Conservation (phyloP, 768 basidiomycete species). For the Dentipellis sp. region DNA sequence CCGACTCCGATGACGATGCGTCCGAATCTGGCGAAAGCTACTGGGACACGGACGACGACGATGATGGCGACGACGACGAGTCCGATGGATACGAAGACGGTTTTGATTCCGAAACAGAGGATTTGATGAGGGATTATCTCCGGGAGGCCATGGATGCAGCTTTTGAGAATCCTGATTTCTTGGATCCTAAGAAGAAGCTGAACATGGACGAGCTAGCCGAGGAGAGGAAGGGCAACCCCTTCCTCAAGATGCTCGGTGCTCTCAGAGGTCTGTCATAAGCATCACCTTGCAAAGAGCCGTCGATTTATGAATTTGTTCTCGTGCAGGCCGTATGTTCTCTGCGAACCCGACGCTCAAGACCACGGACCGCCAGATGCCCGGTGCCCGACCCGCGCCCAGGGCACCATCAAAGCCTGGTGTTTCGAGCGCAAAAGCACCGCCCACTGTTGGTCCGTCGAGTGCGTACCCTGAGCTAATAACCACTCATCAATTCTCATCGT, state of each 20-base stretch:
- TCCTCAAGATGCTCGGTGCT: constrained; percentile 67
- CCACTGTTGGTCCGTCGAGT: not conserved
- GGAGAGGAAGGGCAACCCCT: constrained; percentile 62
- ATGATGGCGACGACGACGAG: constrained; percentile 23
- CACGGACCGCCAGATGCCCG: constrained; percentile 15
- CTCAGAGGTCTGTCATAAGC: constrained; percentile 44
- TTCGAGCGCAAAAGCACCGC: not conserved
- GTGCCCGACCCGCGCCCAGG: constrained; percentile 1
- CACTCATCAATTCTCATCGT: not conserved
- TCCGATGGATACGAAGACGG: constrained; percentile 29
- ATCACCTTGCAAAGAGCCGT: not conserved
- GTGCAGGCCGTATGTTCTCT: constrained; percentile 56
- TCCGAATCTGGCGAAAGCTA: constrained; percentile 26
- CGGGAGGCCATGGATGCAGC: constrained; percentile 70
- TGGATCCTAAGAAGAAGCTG: constrained; percentile 35
- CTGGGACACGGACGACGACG: constrained; percentile 28
- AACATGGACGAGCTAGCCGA: constrained; percentile 33
- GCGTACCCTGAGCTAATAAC: not conserved
- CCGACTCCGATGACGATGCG: constrained; percentile 41
- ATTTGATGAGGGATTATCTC: constrained; percentile 51
- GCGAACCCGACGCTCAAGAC: constrained; percentile 36
- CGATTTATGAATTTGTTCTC: not conserved
- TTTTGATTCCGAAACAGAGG: constrained; percentile 50
- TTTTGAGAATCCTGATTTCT: constrained; percentile 45
- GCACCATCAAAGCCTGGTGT: not conserved